Conservation (phyloP, 805 yeast species). For the Starmerella khaoyaiensis region DNA sequence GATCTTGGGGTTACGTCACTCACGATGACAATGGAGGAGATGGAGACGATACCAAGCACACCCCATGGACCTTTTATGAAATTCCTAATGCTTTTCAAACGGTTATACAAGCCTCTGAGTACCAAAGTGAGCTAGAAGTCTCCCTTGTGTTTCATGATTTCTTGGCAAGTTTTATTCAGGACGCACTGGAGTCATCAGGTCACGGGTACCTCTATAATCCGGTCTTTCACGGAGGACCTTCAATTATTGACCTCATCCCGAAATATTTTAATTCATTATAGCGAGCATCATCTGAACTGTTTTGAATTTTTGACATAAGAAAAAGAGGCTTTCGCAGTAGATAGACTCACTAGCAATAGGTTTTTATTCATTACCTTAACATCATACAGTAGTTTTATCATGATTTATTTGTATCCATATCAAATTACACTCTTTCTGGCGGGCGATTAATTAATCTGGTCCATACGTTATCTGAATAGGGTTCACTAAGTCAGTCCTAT, state of each 20-base stretch:
- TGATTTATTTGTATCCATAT: too few species aligned
- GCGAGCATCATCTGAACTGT: background rate
- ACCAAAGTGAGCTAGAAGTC: conserved; percentile 31
- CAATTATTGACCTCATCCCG: conserved; percentile 25
- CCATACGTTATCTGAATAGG: too few species aligned
- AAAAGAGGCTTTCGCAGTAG: too few species aligned
- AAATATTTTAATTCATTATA: conserved; percentile 16
- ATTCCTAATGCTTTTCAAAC: conserved; percentile 71
- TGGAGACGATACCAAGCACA: conserved; percentile 74
- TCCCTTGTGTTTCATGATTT: conserved; percentile 75
- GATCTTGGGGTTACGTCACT: conserved; percentile 55
- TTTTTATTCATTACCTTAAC: too few species aligned
- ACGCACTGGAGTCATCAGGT: conserved; percentile 32
- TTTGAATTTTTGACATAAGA: background rate
- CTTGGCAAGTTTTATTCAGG: conserved; percentile 40
- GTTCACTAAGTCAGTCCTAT: too few species aligned
- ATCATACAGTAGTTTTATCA: too few species aligned
- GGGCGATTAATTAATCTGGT: too few species aligned
- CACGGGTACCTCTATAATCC: conserved; percentile 17
- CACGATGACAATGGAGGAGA: conserved; percentile 69
- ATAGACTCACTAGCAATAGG: background rate
- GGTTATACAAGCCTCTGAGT: background rate
- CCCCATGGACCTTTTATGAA: conserved; percentile 41
- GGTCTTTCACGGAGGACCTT: conserved; percentile 22
- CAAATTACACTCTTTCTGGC: too few species aligned